These are phyloP conservation scores for Fraxinus latifolia DNA, from an alignment of 305 asterid species.

Conservation along the genomic window DNA sequence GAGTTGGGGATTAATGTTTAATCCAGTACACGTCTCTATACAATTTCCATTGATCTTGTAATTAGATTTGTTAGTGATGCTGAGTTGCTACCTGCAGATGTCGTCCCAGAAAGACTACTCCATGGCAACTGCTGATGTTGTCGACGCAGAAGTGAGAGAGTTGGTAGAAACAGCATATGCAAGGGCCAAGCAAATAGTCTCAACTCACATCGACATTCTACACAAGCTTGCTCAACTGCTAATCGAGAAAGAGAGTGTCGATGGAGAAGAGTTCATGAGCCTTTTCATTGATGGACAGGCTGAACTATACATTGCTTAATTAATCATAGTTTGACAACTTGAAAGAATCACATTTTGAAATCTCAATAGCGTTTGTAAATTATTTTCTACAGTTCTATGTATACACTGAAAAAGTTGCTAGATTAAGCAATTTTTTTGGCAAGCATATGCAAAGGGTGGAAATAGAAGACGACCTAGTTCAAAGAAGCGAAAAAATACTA, in stretches of 20 bases:
- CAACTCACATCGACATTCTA: conserved; percentile 72
- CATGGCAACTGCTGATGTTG: conserved; percentile 91
- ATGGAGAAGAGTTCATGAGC: conserved; percentile 99
- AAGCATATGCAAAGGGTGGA: too few relatives aligned
- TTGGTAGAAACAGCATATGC: conserved; percentile 69
- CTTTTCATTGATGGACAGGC: conserved; percentile 93
- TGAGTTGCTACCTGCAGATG: conserved; percentile 44
- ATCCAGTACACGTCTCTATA: not conserved
- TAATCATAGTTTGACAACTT: not conserved
- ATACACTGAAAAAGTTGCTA: not conserved
- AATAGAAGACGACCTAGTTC: too few relatives aligned
- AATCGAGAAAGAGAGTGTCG: conserved; percentile 86
- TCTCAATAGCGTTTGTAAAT: not conserved
- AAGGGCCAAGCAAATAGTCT: conserved; percentile 62
- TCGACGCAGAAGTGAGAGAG: conserved; percentile 82
- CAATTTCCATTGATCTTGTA: not conserved
- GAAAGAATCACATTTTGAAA: not conserved
- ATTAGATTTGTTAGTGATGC: not conserved
- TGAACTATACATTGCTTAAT: conserved; percentile 58
- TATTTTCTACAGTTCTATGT: not conserved
- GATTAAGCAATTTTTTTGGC: too few relatives aligned
- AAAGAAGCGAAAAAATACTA: too few relatives aligned
- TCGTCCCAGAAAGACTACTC: conserved; percentile 87
- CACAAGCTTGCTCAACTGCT: conserved; percentile 86
- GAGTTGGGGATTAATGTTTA: not conserved